Evolutionary conservation across 768 basidiomycete species (phyloP), one percentile per base, ranked within the genome.

Genomic region (Phaeotremella fagi): DNA sequence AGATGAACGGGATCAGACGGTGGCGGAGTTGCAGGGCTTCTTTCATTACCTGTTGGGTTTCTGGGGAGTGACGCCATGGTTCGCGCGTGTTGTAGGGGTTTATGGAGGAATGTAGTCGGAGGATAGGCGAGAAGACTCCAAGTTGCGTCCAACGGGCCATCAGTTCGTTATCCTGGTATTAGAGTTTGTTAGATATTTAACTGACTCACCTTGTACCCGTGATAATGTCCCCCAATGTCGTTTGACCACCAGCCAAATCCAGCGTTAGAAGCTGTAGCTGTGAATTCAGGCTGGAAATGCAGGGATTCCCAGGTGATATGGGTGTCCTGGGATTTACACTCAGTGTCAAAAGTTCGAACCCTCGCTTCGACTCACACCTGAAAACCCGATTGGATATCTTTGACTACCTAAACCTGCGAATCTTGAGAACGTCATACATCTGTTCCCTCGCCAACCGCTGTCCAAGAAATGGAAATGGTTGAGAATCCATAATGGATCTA

Each of bases 401-500:
- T 61, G 59, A 24, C 52, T 51, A 4, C 62, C 62, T 4, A 59
- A 56, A n/a, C 62, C 62, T 20, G 56, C 56, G 29, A 57, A 64
- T 22, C 62, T 31, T 22, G 55, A 54, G 43, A 64, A 64, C 15
- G 52, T 56, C 29, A 64, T 47, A 5, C 45, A 52, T 12, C 62
- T 27, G 2, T 61, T 54, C 22, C 55, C 55, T 26, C 48, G 23
- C n/a, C 49, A 26, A 22, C 23, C 48, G 16, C 55, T 55, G 36
- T 64, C 62, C 29, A 64, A 52, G 38, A 48, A 64, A 51, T 64
- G 62, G 43, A 29, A 64, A 43, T 64, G 62, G 31, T 60, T 64
- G 16, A 64, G 46, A 14, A 64, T 61, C 59, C 59, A 64, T 5
- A 64, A 45, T 15, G 63, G 63, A 25, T 64, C 63, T 2, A 58